A percentile compares a stretch with the other conserved stretches of the same genome.
These are phyloP conservation scores for Rosa persica DNA, from an alignment of 306 rosid species.

Conservation along the genomic window DNA sequence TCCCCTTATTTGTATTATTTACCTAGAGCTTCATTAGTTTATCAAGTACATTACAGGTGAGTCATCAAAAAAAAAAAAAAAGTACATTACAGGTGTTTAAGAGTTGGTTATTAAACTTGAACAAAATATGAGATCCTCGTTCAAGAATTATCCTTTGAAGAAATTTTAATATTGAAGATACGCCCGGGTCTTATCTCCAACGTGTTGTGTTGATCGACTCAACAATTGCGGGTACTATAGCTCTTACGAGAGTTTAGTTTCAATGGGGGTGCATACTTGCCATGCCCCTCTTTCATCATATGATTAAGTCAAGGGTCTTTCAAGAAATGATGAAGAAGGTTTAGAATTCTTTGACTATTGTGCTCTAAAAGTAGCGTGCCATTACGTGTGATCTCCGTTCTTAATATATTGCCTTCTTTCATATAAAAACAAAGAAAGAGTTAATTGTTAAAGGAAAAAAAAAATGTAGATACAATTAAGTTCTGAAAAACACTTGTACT, in stretches of 20 bases:
- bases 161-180: background rate
- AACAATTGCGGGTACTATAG: background rate
- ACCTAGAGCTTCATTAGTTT: background rate
- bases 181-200: background rate
- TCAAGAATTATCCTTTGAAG: background rate
- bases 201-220: background rate
- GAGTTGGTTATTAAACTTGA: background rate
- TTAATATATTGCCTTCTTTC: no score
- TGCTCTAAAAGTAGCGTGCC: no score
- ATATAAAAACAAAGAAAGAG: no score
- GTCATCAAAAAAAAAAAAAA: no score
- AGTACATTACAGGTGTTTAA: background rate
- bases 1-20: conserved; percentile 11
- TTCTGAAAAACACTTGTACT: no score
- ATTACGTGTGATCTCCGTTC: no score
- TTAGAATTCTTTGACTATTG: no score
- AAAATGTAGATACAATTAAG: no score
- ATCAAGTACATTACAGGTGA: background rate
- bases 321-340: background rate
- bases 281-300: no score
- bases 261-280: background rate
- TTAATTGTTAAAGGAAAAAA: no score
- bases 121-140: background rate
- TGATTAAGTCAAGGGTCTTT: no score
- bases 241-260: background rate